Percentiles rank a stretch among this genome's conserved stretches.
Conservation (phyloP, 176 grass and related monocot genomes). For the Alopecurus myosuroides region DNA sequence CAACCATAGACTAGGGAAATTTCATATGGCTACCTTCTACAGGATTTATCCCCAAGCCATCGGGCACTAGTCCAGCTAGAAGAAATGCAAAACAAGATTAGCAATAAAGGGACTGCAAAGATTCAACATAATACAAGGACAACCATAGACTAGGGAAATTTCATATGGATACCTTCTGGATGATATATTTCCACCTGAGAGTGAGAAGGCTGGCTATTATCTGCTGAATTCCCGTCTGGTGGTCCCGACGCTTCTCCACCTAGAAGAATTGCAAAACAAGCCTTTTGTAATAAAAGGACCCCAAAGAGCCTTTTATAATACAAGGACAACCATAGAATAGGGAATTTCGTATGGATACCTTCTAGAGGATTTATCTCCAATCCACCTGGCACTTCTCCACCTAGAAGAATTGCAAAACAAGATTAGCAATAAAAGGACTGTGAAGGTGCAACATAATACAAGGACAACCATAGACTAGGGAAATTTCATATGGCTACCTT, state of each 20-base stretch:
- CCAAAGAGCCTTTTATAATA: too few relatives aligned
- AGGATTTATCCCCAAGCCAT: background rate
- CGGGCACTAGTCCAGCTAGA: background rate
- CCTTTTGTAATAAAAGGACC: too few relatives aligned
- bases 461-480: background rate
- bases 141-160: background rate
- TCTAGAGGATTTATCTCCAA: too few relatives aligned
- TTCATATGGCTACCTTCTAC: background rate
- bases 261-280: conserved; percentile 10
- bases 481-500: background rate
- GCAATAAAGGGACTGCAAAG: background rate
- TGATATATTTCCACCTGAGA: background rate
- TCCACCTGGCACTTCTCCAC: background rate
- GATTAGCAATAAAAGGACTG: background rate
- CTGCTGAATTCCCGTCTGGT: too few relatives aligned
- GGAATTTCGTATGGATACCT: background rate
- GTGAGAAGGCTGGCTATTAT: too few relatives aligned
- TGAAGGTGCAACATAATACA: conserved; percentile 1
- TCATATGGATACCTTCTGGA: background rate
- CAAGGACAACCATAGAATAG: background rate
- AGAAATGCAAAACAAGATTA: conserved; percentile 11
- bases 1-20: background rate
- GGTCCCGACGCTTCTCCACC: background rate
- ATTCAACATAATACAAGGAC: background rate
- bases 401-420: conserved; percentile 24